phyloP scores from a whole-genome alignment of 352 stramenopile genomes.

The Phytophthora hybrid region DNA sequence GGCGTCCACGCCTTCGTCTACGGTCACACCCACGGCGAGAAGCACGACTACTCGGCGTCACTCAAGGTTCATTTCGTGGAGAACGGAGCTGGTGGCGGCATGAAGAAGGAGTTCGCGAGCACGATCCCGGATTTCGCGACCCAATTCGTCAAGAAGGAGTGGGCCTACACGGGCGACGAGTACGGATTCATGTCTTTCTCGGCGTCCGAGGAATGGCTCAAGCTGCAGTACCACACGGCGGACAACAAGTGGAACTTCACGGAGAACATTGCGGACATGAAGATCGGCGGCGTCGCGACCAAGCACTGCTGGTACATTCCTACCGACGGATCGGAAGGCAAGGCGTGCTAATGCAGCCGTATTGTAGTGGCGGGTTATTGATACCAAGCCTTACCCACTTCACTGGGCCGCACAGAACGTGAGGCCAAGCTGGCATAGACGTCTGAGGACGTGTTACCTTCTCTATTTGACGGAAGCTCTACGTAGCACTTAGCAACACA shows the following conservation, averaged over 20 bases:
- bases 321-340: constrained; percentile 6
- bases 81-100: constrained; percentile 10
- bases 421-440: too few relatives aligned
- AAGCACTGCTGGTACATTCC: constrained; percentile 12
- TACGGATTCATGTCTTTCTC: constrained; percentile 13
- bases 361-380: too few relatives aligned
- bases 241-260: constrained; percentile 4
- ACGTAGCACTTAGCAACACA: too few relatives aligned
- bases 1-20: constrained; percentile 40
- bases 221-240: constrained; percentile 17
- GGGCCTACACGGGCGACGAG: constrained; percentile 3
- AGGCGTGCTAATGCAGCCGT: background rate
- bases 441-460: too few relatives aligned
- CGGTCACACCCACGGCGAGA: constrained; percentile 64
- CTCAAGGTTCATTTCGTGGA: constrained; percentile 9
- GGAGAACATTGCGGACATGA: background rate
- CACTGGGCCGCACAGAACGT: too few relatives aligned
- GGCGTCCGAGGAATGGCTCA: constrained; percentile 10
- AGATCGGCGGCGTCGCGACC: background rate
- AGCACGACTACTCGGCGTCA: constrained; percentile 53
- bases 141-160: constrained; percentile 8
- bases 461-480: too few relatives aligned
- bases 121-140: background rate
- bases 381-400: too few relatives aligned
- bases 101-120: constrained; percentile 4